A percentile compares a stretch with the other conserved stretches of the same genome.
Conservation (phyloP, 257 asterid genomes). For the Solanum habrochaites region DNA sequence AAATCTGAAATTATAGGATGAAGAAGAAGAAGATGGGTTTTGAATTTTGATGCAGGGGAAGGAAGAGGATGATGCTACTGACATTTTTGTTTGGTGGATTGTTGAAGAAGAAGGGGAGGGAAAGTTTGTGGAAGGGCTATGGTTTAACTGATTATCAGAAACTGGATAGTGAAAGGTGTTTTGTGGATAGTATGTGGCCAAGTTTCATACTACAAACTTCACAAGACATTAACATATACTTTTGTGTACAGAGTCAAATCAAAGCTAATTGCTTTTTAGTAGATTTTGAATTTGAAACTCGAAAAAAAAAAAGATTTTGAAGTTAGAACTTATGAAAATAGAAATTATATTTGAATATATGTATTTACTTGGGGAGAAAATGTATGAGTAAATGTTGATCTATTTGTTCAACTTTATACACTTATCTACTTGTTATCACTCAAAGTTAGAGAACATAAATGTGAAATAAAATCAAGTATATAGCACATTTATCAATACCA, state of each 20-base stretch:
- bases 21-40: conserved; percentile 16
- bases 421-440: fast-evolving
- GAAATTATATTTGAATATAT: too few species aligned
- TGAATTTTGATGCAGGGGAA: conserved; percentile 44
- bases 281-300: too few species aligned
- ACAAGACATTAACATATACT: neutral
- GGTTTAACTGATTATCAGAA: neutral
- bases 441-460: neutral
- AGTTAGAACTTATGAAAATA: too few species aligned
- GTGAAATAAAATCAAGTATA: neutral
- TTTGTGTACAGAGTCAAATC: too few species aligned
- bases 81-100: conserved; percentile 6
- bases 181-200: conserved; percentile 30
- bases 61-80: conserved; percentile 39
- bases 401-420: too few species aligned
- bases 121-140: neutral
- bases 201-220: neutral
- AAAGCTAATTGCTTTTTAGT: too few species aligned
- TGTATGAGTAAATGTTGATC: too few species aligned
- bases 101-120: neutral
- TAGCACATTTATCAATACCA: neutral
- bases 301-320: too few species aligned
- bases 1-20: conserved; percentile 35
- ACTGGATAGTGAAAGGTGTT: neutral
- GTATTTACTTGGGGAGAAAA: neutral